Evolutionary conservation across 2,329 filamentous ascomycete genomes (phyloP).

Genomic region (Trichoderma endophyticum): DNA sequence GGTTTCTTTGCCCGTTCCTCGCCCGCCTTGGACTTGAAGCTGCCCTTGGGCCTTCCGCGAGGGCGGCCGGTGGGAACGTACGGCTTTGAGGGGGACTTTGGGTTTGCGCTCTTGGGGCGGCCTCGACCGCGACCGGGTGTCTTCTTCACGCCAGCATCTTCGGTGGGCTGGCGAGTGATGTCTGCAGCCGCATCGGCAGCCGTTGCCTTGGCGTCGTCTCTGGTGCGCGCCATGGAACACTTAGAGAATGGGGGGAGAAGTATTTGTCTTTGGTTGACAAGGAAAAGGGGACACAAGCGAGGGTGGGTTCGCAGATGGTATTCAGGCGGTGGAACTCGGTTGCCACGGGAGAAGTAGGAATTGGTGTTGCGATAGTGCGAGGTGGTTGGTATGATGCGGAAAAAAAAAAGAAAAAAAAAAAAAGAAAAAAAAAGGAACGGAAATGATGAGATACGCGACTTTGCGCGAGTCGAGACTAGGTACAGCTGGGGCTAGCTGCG

Average conservation of each 20-base stretch:
- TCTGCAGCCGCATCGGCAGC: slow-evolving; percentile 37
- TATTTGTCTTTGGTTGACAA: background rate
- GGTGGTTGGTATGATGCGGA: background rate
- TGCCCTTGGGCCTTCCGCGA: slow-evolving; percentile 47
- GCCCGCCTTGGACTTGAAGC: slow-evolving; percentile 30
- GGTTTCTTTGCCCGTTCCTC: background rate
- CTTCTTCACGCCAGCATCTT: slow-evolving; percentile 37
- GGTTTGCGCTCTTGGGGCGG: slow-evolving; percentile 39
- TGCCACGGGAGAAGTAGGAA: background rate
- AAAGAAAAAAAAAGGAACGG: slow-evolving; percentile 4
- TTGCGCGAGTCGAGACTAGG: slow-evolving; percentile 12
- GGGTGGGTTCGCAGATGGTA: background rate
- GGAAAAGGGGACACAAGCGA: background rate
- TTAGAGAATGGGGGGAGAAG: background rate
- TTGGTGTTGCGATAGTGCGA: slow-evolving; percentile 2
- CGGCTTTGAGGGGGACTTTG: slow-evolving; percentile 31
- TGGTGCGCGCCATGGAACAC: slow-evolving; percentile 33
- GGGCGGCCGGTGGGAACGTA: slow-evolving; percentile 43
- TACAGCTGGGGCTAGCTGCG: background rate
- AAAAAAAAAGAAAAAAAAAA: background rate
- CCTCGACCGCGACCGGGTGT: slow-evolving; percentile 42
- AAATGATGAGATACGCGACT: slow-evolving; percentile 16
- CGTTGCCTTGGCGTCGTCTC: slow-evolving; percentile 28
- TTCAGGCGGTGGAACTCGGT: slow-evolving; percentile 10
- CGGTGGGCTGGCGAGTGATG: slow-evolving; percentile 2